Conservation (phyloP, 495 filamentous ascomycete species). For the Talaromyces liani region DNA sequence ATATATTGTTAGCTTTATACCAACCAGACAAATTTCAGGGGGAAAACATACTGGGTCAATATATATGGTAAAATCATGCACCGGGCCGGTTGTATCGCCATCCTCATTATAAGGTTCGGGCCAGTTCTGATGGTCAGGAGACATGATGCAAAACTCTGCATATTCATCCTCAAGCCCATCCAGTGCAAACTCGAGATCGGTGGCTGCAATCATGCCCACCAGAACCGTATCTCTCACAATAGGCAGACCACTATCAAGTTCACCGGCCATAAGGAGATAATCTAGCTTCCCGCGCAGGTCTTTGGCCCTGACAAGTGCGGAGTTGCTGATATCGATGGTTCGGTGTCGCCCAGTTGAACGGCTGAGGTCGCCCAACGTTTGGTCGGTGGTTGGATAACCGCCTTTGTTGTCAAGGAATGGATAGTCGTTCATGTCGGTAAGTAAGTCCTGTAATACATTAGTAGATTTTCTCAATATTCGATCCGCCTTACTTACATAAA, state of each 20-base stretch:
- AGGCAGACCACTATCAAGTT: conserved; percentile 87
- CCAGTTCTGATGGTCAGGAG: conserved; percentile 42
- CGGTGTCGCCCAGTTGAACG: conserved; percentile 63
- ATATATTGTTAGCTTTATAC: conserved; percentile 8
- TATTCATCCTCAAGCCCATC: conserved; percentile 73
- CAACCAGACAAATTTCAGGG: background rate
- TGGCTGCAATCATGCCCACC: conserved; percentile 85
- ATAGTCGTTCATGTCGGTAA: conserved; percentile 96
- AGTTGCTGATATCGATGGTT: conserved; percentile 79
- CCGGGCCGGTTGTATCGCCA: conserved; percentile 32
- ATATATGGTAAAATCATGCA: conserved; percentile 72
- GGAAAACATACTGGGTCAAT: conserved; percentile 68
- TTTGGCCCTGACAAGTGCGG: conserved; percentile 65
- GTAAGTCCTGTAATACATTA: conserved; percentile 55
- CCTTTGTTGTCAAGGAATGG: conserved; percentile 93
- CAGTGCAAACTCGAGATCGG: conserved; percentile 88
- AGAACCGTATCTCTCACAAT: conserved; percentile 74
- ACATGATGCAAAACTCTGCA: conserved; percentile 73
- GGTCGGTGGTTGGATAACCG: conserved; percentile 74
- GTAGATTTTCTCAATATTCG: conserved; percentile 5
- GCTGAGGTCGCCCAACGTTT: conserved; percentile 78
- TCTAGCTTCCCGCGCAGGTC: conserved; percentile 75
- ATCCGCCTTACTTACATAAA: conserved; percentile 60
- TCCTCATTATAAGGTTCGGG: conserved; percentile 48
- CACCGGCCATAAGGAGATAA: conserved; percentile 72